phyloP scores from a whole-genome alignment of 2,329 filamentous ascomycete species.

The Alternaria ventricosa region DNA sequence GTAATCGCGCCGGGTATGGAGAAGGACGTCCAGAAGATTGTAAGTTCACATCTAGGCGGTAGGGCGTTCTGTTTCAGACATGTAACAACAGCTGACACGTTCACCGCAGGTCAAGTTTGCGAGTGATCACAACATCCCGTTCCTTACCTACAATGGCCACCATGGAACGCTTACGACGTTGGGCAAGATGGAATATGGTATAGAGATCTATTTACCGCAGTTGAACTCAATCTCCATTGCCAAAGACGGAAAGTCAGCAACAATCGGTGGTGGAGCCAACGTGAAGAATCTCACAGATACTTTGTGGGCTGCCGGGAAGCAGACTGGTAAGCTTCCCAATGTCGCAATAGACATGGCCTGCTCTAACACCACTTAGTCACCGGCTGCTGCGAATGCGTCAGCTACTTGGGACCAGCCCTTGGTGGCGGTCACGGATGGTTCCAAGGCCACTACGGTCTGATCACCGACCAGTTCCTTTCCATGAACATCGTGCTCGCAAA shows the following conservation, averaged over 20 bases:
- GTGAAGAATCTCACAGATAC: constrained; percentile 56
- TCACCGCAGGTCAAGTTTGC: constrained; percentile 55
- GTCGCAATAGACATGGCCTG: background rate
- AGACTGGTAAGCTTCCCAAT: constrained; percentile 49
- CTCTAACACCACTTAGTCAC: constrained; percentile 23
- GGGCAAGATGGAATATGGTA: constrained; percentile 57
- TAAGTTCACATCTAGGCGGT: constrained; percentile 2
- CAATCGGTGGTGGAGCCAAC: constrained; percentile 56
- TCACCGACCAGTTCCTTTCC: constrained; percentile 62
- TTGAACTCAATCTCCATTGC: constrained; percentile 54
- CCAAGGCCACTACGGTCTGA: constrained; percentile 61
- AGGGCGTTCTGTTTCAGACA: too few species aligned
- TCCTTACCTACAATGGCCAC: constrained; percentile 60
- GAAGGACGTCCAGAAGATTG: constrained; percentile 28
- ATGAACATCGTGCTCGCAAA: constrained; percentile 61
- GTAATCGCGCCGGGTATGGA: constrained; percentile 28
- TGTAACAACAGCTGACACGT: rapidly evolving
- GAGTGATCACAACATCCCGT: constrained; percentile 55
- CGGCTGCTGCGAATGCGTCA: constrained; percentile 58
- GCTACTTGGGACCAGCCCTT: constrained; percentile 58
- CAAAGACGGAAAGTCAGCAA: constrained; percentile 55
- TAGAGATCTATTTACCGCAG: constrained; percentile 58
- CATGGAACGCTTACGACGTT: constrained; percentile 61
- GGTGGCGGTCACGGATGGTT: constrained; percentile 65
- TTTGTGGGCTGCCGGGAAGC: constrained; percentile 60